These are phyloP conservation scores for Rosa hybrid DNA, from an alignment of 331 rosid species.

Conservation along the genomic window DNA sequence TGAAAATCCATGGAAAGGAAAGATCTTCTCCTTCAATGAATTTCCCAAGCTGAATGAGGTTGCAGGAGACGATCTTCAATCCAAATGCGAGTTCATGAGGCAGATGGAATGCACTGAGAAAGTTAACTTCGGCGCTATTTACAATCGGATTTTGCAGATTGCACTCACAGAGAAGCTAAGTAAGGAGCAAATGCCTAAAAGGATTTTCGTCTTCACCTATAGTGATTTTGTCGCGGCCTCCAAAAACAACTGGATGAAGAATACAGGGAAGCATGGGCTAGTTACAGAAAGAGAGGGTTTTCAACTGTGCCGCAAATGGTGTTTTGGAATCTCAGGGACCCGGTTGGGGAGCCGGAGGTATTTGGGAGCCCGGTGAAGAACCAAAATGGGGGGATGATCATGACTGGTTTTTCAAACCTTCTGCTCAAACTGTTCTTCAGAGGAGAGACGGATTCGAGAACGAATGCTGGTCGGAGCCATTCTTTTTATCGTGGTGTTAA, in stretches of 20 bases:
- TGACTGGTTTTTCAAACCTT: not conserved
- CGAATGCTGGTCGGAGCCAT: not conserved
- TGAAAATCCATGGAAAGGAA: constrained; percentile 7
- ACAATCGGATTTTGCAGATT: not conserved
- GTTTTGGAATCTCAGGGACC: not conserved
- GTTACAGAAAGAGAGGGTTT: constrained; percentile 3
- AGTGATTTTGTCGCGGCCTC: not conserved
- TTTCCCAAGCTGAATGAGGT: not conserved
- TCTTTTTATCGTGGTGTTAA: not conserved
- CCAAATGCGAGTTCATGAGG: constrained; percentile 11
- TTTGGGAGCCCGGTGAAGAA: constrained; percentile 4
- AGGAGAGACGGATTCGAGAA: not conserved
- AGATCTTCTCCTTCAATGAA: not conserved
- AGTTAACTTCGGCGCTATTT: not conserved
- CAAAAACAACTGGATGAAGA: not conserved
- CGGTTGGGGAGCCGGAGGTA: not conserved
- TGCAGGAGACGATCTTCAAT: not conserved
- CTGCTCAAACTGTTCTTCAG: not conserved
- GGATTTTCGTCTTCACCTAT: not conserved
- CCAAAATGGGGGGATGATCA: constrained; percentile 1
- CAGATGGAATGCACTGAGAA: not conserved
- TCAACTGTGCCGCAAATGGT: not conserved
- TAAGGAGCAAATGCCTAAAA: not conserved
- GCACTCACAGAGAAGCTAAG: not conserved
- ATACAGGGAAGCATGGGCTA: not conserved